Base-by-base conservation (phyloP, 208 protist species). In the Phytomonas serpens region DNA sequence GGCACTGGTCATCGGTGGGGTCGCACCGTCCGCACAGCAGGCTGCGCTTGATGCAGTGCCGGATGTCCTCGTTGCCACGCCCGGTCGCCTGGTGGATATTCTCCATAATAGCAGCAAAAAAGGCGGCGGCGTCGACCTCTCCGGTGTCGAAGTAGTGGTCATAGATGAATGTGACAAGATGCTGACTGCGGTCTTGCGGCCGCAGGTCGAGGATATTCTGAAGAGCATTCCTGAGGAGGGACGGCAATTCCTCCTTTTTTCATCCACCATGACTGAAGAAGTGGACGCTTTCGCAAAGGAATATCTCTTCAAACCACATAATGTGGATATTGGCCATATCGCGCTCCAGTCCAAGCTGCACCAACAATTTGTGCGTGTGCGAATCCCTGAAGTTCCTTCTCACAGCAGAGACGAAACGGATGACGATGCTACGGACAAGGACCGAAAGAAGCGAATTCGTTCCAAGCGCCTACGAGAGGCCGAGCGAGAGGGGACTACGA, bases 91-190 rank as follows among this genome's bases (percentile, higher is more conserved):
- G 4, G 90, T 97, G 11, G 94, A 97, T 74, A 87, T 90, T 63
- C 65, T 93, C 9, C 85, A 86, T 75, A 97, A 97, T 73, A 88
- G 84, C 76, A 89, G 90, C 70, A 72, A 78, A 34, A 74, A 77
- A 6, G 68, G 72, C 19, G 94, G 93, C 14, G 74, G 99, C 7
- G 95, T 95, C 72, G 4, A 40, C 37, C 71, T 98, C 4, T 84
- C 86, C 31, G 76, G 87, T 16, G 88, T 98, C 37, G 93, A 97
- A 74, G 87, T 97, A 69, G 80, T 99, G 16, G 90, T 98, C 7
- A 83, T 99, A 11, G 98, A 99, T 76, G 98, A 99, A 82, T 99
- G 98, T 66, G 98, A 99, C 81, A 97, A 98, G 73, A 98, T 99
- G 97, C 89, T 99, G 38, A 99, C 99, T 73, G 98, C 99, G 87